Conservation (phyloP, 441 rosid species). For the Corymbia calophylla region DNA sequence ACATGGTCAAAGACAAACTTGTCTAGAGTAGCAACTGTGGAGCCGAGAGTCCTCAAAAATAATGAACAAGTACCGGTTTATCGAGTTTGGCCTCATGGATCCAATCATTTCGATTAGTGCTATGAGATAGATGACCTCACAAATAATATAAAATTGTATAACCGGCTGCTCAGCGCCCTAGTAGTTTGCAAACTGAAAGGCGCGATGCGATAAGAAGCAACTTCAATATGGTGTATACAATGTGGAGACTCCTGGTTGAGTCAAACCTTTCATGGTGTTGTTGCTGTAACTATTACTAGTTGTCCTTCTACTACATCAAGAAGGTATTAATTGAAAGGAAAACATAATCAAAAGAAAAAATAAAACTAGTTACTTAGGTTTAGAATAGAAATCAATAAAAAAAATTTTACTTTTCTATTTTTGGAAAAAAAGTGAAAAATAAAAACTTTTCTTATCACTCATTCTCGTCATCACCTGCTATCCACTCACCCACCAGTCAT, state of each 20-base stretch:
- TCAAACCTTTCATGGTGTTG: not conserved
- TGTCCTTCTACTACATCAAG: rapidly evolving
- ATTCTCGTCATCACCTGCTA: too few relatives aligned
- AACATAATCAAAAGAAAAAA: not conserved
- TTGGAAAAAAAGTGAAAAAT: too few relatives aligned
- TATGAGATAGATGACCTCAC: not conserved
- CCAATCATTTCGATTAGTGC: not conserved
- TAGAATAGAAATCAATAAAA: too few relatives aligned
- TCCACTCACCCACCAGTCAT: too few relatives aligned
- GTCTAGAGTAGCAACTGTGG: not conserved
- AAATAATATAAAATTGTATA: not conserved
- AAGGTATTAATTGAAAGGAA: not conserved
- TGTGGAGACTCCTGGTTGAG: not conserved
- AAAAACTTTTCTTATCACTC: too few relatives aligned
- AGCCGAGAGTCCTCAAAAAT: not conserved
- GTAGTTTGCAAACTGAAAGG: not conserved
- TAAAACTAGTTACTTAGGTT: not conserved
- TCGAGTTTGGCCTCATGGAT: not conserved
- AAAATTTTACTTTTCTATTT: too few relatives aligned
- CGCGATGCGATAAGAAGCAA: not conserved
- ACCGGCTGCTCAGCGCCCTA: not conserved
- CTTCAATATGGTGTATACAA: not conserved
- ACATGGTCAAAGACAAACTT: not conserved
- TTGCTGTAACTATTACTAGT: not conserved
- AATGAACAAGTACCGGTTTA: not conserved